phyloP scores from a whole-genome alignment of 345 rosid genomes.

The Camelina laxa region DNA sequence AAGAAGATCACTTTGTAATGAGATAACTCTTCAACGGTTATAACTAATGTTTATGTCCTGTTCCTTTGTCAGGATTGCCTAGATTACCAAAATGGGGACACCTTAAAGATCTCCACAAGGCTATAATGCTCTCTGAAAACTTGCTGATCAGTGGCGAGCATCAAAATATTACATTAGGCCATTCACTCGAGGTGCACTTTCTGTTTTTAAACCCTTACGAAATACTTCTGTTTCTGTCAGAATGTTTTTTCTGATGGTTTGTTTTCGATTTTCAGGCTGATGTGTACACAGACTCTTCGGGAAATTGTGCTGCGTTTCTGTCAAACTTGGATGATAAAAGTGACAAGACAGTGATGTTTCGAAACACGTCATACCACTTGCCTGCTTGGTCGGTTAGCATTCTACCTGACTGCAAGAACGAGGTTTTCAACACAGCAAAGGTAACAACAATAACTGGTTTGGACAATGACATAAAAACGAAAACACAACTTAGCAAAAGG shows the following conservation, averaged over 20 bases:
- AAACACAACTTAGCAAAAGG: background rate
- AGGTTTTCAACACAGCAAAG: slow-evolving; percentile 80
- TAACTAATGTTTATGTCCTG: slow-evolving; percentile 4
- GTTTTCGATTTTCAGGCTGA: slow-evolving; percentile 58
- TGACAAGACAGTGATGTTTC: slow-evolving; percentile 63
- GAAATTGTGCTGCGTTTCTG: slow-evolving; percentile 84
- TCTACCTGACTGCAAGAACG: slow-evolving; percentile 91
- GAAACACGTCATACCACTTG: slow-evolving; percentile 63
- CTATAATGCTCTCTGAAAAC: slow-evolving; percentile 77
- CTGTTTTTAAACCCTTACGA: background rate
- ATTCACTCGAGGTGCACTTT: slow-evolving; percentile 66
- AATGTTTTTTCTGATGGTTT: slow-evolving; percentile 39
- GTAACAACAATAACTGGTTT: slow-evolving; percentile 42
- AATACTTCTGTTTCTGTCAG: slow-evolving; percentile 10
- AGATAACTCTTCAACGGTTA: background rate
- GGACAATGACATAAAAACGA: background rate
- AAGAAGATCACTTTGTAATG: slow-evolving; percentile 4
- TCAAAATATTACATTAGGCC: slow-evolving; percentile 61
- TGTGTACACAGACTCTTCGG: slow-evolving; percentile 65
- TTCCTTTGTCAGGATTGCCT: slow-evolving; percentile 65
- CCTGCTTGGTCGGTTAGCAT: slow-evolving; percentile 99
- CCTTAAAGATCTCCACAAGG: slow-evolving; percentile 82
- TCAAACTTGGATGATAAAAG: slow-evolving; percentile 75
- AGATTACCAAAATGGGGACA: slow-evolving; percentile 98
- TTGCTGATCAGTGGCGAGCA: slow-evolving; percentile 63